Evolutionary conservation across 495 filamentous ascomycete genomes (phyloP), one percentile per base, ranked within the genome.

Genomic region (Saxophila tyrrhenica): DNA sequence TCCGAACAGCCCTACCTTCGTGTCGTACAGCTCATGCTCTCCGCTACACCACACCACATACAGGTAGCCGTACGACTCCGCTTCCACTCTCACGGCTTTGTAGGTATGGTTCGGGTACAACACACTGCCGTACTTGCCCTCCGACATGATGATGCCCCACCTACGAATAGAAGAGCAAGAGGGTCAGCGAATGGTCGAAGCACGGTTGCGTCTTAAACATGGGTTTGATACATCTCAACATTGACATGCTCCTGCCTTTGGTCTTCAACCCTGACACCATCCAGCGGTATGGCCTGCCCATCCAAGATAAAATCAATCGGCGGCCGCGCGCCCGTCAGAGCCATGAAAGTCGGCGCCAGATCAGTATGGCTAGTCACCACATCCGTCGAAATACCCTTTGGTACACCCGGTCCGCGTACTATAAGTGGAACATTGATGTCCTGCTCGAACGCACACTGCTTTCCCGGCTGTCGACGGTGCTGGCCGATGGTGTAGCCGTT

Each of bases 401-500:
- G 55, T 0, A 69, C 53, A 0, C 59, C 59, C 5, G 66, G 66
- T 15, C 66, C 66, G 3, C 66, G 66, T n/a, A 69, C 50, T 22
- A 81, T 70, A 3, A 87, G 69, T 0, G 85, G 84, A 0, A 89
- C 76, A 32, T 84, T 81, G 56, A 87, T 82, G 60, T 89, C 85
- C 63, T 86, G 82, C 57, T 87, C 82, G 50, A 78, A 87, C 0
- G 81, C 81, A 51, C 78, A 82, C 29, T 79, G 74, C 67, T 89
- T 89, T 1, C 84, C 85, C 1, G 84, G 83, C 11, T 80, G 79
- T 25, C 87, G 60, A 3, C 85, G 75, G 62, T 89, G 84, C 57
- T 87, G 84, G 22, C 82, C 78, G 50, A 87, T 84, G 57, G 87
- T 82, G 64, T 82, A 87, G 0, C 85, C 84, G 57, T 89, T 87